These are phyloP conservation scores for Scheffersomyces titani DNA, from an alignment of 1,139 yeast genomes.

Conservation along the genomic window DNA sequence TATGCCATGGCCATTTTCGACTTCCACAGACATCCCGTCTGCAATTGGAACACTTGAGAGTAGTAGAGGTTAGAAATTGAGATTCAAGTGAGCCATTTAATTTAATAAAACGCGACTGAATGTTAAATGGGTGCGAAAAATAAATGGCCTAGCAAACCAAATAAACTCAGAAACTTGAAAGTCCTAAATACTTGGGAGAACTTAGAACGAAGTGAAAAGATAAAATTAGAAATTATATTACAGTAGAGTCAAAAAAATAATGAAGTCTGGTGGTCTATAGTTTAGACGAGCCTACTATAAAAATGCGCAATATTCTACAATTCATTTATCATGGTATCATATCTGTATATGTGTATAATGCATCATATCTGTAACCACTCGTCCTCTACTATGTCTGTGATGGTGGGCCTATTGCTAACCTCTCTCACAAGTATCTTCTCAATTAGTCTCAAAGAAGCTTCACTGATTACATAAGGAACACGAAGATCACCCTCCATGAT, in stretches of 20 bases:
- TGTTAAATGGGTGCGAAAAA: not conserved
- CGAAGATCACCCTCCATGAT: constrained; percentile 87
- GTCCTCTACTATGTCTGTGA: constrained; percentile 67
- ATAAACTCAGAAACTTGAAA: too few species aligned
- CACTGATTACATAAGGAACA: constrained; percentile 63
- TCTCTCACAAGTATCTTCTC: constrained; percentile 66
- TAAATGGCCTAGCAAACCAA: too few species aligned
- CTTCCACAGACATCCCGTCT: not conserved
- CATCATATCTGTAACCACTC: constrained; percentile 54
- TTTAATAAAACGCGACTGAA: not conserved
- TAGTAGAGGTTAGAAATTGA: not conserved
- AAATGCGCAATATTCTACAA: too few species aligned
- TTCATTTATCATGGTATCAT: not conserved
- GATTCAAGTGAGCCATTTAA: not conserved
- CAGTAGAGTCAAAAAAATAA: too few species aligned
- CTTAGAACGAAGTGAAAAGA: too few species aligned
- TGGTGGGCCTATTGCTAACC: constrained; percentile 65
- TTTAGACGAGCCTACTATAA: not conserved
- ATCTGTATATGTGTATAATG: too few species aligned
- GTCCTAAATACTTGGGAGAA: too few species aligned
- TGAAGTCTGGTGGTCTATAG: not conserved
- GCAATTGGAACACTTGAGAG: not conserved
- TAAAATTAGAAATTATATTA: too few species aligned
- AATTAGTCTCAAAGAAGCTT: constrained; percentile 60
- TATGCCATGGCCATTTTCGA: not conserved